These are phyloP conservation scores for Pilaira anomala DNA, from an alignment of 192 early-diverging fungal genomes.

Conservation along the genomic window DNA sequence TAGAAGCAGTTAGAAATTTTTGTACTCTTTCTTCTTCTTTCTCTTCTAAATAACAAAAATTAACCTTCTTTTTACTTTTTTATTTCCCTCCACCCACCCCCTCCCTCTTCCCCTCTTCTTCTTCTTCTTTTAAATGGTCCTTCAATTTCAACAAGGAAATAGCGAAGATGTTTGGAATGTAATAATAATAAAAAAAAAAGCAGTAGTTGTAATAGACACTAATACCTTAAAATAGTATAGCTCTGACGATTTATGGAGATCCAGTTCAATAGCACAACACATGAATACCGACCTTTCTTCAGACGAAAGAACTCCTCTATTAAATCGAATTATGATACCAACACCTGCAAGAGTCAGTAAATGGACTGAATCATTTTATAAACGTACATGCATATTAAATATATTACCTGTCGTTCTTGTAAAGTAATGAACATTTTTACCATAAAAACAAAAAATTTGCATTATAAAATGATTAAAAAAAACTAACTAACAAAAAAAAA, in stretches of 20 bases:
- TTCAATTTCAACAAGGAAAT: conserved; percentile 27
- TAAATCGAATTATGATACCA: conserved; percentile 24
- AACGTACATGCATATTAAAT: conserved; percentile 43
- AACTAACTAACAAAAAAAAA: too few relatives aligned
- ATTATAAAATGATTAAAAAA: too few relatives aligned
- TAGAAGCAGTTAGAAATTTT: too few relatives aligned
- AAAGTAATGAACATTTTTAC: too few relatives aligned
- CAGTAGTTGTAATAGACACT: neutral
- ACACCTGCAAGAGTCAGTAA: conserved; percentile 8
- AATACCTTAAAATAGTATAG: conserved; percentile 9
- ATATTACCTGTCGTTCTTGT: conserved; percentile 44
- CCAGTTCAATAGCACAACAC: neutral
- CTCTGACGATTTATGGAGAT: conserved; percentile 21
- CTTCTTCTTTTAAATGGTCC: neutral
- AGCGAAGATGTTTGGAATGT: conserved; percentile 27
- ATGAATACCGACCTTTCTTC: conserved; percentile 1
- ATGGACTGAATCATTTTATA: conserved; percentile 43
- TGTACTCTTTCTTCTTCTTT: too few relatives aligned
- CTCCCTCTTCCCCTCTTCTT: too few relatives aligned
- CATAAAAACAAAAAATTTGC: too few relatives aligned
- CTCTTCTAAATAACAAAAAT: too few relatives aligned
- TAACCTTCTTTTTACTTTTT: too few relatives aligned
- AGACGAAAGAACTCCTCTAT: conserved; percentile 35
- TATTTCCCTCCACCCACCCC: too few relatives aligned
- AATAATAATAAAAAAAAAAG: conserved; percentile 4